Conservation (phyloP, 176 grass and related monocot species). For the Poa pratensis region DNA sequence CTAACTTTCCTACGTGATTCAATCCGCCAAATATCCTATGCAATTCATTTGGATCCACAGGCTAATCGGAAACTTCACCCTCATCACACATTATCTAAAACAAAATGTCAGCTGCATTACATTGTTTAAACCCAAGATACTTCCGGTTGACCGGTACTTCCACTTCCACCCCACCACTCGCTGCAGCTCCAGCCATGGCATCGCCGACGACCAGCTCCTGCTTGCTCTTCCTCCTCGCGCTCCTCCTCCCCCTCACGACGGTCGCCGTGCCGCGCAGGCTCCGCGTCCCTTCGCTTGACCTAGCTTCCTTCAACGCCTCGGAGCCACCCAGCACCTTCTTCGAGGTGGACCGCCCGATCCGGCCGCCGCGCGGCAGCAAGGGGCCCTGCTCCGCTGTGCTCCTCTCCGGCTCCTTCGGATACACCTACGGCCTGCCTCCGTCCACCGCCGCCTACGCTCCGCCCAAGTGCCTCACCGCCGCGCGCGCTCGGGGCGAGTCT, state of each 20-base stretch:
- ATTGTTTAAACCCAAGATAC: not conserved
- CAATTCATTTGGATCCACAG: too few relatives aligned
- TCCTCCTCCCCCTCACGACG: conserved; percentile 2
- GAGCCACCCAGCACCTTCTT: conserved; percentile 61
- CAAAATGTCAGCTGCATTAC: not conserved
- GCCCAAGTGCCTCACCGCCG: conserved; percentile 44
- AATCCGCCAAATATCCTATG: too few relatives aligned
- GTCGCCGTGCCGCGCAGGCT: not conserved
- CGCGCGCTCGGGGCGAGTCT: not conserved
- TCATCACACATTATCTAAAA: not conserved
- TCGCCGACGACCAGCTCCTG: not conserved
- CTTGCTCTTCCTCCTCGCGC: conserved; percentile 14
- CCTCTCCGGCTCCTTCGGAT: conserved; percentile 60
- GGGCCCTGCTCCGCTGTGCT: conserved; percentile 60
- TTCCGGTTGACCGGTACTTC: not conserved
- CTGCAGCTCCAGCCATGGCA: conserved; percentile 27
- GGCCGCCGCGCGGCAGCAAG: conserved; percentile 38
- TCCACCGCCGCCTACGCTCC: conserved; percentile 54
- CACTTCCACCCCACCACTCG: not conserved
- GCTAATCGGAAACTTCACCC: not conserved
- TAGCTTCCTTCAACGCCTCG: conserved; percentile 32
- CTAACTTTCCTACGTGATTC: too few relatives aligned
- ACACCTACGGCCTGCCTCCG: conserved; percentile 55
- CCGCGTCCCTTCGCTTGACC: not conserved
- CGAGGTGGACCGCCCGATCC: conserved; percentile 72